These are phyloP conservation scores for Tulasnella calospora DNA, from an alignment of 768 basidiomycete genomes.

Conservation along the genomic window DNA sequence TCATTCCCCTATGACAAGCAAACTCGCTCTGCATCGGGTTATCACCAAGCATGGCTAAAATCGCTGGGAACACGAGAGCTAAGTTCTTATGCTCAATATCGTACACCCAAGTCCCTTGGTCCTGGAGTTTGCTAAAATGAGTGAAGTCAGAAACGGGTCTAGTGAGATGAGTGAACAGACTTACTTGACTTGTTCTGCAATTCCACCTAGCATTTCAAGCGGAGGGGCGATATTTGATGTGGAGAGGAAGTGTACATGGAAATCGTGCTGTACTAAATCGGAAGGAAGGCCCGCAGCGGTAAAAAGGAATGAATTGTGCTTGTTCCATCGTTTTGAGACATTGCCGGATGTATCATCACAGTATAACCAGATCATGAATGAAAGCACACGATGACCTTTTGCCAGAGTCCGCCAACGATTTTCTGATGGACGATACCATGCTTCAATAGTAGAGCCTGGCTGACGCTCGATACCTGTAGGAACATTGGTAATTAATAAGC, in stretches of 20 bases:
- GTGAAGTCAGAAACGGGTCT: neutral
- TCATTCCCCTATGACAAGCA: neutral
- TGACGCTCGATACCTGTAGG: neutral
- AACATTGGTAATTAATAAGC: conserved; percentile 7
- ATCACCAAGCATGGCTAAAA: neutral
- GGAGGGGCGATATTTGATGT: neutral
- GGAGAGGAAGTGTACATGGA: neutral
- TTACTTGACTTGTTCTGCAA: neutral
- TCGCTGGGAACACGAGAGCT: neutral
- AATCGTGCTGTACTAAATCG: neutral
- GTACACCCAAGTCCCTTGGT: neutral
- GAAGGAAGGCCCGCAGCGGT: conserved; percentile 32
- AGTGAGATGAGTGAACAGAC: neutral
- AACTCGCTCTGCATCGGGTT: neutral
- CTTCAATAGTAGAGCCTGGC: neutral
- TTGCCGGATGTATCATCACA: conserved; percentile 34
- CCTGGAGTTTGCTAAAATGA: neutral
- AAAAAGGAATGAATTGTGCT: conserved; percentile 34
- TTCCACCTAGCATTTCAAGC: neutral
- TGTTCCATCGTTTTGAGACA: conserved; percentile 35
- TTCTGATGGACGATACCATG: neutral
- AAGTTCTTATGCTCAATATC: neutral
- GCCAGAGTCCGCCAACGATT: neutral
- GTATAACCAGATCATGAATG: neutral
- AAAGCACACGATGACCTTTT: neutral